Evolutionary conservation across 768 basidiomycete genomes (phyloP).

Genomic region (Tulasnella sp.): DNA sequence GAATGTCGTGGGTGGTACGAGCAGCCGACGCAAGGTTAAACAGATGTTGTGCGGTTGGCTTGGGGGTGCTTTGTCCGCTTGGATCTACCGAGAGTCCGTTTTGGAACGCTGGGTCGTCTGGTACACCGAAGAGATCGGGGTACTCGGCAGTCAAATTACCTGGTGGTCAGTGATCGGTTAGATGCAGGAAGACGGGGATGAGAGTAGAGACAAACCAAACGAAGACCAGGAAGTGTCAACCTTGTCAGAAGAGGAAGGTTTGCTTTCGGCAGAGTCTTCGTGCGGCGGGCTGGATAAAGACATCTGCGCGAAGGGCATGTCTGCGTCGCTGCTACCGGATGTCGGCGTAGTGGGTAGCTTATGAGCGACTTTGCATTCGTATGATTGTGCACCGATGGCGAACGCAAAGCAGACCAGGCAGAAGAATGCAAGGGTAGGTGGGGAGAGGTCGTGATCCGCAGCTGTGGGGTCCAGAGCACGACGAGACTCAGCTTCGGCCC

Average conservation of each 20-base stretch:
- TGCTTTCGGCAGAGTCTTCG: too few relatives aligned
- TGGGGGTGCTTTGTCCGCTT: background rate
- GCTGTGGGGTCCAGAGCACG: background rate
- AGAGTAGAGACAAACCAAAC: too few relatives aligned
- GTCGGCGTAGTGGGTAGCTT: background rate
- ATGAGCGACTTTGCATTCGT: slow-evolving; percentile 1
- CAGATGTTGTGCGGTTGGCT: background rate
- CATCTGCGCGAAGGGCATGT: too few relatives aligned
- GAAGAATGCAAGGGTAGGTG: slow-evolving; percentile 41
- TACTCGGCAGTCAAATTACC: too few relatives aligned
- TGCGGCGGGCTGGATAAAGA: too few relatives aligned
- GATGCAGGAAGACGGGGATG: too few relatives aligned
- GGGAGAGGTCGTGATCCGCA: background rate
- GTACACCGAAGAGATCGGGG: too few relatives aligned
- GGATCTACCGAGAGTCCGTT: background rate
- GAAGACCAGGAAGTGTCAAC: too few relatives aligned
- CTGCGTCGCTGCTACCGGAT: too few relatives aligned
- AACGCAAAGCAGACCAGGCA: slow-evolving; percentile 45
- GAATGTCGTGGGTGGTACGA: background rate
- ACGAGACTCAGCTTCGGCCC: slow-evolving; percentile 3
- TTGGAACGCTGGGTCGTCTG: too few relatives aligned
- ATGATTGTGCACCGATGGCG: slow-evolving; percentile 39
- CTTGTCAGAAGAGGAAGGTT: too few relatives aligned
- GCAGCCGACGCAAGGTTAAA: background rate
- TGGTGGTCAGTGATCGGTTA: too few relatives aligned